Conservation (phyloP, 2,329 filamentous ascomycete species). For the Aspergillus sp. region DNA sequence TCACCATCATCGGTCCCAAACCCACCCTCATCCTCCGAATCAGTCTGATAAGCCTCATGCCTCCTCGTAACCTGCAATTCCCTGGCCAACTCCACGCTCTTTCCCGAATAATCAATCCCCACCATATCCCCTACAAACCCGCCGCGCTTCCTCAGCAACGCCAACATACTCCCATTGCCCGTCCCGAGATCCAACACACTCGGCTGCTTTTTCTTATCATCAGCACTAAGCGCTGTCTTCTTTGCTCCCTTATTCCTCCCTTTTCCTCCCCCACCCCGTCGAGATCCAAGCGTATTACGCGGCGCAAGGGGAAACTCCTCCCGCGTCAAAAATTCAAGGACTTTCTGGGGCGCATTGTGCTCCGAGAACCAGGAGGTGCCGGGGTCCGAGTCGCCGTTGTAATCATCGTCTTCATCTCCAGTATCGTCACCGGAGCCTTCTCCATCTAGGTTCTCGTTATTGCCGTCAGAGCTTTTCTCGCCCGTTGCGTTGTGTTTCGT, state of each 20-base stretch:
- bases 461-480: conserved; percentile 3
- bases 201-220: conserved; percentile 20
- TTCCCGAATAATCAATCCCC: conserved; percentile 82
- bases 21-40: conserved; percentile 35
- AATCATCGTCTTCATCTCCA: conserved; percentile 59
- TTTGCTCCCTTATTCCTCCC: not conserved
- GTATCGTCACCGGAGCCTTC: conserved; percentile 69
- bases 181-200: conserved; percentile 83
- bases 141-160: conserved; percentile 67
- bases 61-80: conserved; percentile 53
- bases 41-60: conserved; percentile 36
- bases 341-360: conserved; percentile 79
- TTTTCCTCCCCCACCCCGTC: not conserved
- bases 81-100: conserved; percentile 72
- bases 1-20: conserved; percentile 44
- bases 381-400: conserved; percentile 69
- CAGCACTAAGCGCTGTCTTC: not conserved
- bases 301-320: conserved; percentile 47
- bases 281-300: conserved; percentile 28
- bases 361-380: conserved; percentile 98
- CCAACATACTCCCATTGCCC: conserved; percentile 90
- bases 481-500: conserved; percentile 19
- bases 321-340: conserved; percentile 66
- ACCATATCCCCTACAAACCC: conserved; percentile 69
- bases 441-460: conserved; percentile 63